These are phyloP conservation scores for Aspergillus felis DNA, from an alignment of 2,329 filamentous ascomycete genomes.

Conservation along the genomic window DNA sequence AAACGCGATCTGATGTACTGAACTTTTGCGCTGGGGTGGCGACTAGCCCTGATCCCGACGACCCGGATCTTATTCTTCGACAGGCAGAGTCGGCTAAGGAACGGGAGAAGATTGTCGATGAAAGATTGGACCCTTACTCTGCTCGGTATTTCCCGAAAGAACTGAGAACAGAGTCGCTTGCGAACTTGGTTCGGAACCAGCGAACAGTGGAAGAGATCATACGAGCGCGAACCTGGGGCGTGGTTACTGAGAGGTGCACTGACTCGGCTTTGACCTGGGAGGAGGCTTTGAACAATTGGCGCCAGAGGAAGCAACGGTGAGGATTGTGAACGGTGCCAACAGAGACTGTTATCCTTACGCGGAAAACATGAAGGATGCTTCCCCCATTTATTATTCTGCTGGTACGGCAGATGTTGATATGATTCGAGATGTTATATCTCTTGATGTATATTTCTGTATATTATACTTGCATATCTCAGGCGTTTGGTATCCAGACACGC, in stretches of 20 bases:
- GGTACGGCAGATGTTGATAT: not conserved
- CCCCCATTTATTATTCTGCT: not conserved
- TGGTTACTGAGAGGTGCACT: constrained; percentile 72
- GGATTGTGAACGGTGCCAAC: not conserved
- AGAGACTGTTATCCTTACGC: not conserved
- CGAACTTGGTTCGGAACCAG: constrained; percentile 63
- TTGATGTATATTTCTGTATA: constrained; percentile 8
- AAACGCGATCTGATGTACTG: constrained; percentile 73
- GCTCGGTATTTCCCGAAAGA: constrained; percentile 72
- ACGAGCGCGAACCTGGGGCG: constrained; percentile 73
- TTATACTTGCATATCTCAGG: constrained; percentile 10
- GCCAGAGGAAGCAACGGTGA: constrained; percentile 33
- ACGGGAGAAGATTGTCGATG: constrained; percentile 72
- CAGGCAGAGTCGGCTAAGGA: constrained; percentile 67
- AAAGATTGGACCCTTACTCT: constrained; percentile 88
- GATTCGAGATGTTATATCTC: constrained; percentile 1
- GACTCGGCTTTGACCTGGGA: constrained; percentile 60
- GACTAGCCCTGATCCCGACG: constrained; percentile 78
- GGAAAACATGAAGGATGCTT: not conserved
- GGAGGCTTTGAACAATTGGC: constrained; percentile 62
- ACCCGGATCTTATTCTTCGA: constrained; percentile 69
- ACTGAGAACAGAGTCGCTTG: constrained; percentile 74
- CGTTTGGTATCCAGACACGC: not conserved
- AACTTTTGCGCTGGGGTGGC: constrained; percentile 88
- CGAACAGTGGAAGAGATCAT: constrained; percentile 76